Conservation (phyloP, 2,329 filamentous ascomycete genomes). For the Aspergillus candidus region DNA sequence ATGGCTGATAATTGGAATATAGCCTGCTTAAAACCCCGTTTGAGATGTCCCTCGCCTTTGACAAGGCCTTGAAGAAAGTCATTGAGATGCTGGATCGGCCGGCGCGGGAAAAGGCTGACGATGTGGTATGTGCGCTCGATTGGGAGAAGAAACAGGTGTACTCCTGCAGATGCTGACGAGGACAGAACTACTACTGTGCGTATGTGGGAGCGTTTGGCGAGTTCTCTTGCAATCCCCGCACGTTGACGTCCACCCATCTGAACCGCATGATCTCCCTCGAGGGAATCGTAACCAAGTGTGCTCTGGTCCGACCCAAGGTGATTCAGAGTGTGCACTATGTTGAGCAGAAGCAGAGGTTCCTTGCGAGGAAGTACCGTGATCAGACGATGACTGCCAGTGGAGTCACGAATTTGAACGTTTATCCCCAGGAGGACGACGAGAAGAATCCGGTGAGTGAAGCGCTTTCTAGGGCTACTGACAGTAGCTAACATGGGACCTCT, state of each 20-base stretch:
- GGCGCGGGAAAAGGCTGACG: constrained; percentile 67
- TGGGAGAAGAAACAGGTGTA: no score
- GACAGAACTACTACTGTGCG: constrained; percentile 76
- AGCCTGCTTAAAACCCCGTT: constrained; percentile 76
- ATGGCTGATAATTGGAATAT: constrained; percentile 12
- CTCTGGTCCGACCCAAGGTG: constrained; percentile 92
- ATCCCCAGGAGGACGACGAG: constrained; percentile 87
- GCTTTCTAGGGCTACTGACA: neutral
- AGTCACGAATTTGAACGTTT: constrained; percentile 82
- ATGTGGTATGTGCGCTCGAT: constrained; percentile 50
- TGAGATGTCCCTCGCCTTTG: constrained; percentile 81
- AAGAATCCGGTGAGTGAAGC: constrained; percentile 62
- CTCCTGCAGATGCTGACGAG: no score
- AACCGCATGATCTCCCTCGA: constrained; percentile 97
- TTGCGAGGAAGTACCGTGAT: constrained; percentile 85
- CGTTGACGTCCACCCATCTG: constrained; percentile 77
- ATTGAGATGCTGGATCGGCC: constrained; percentile 73
- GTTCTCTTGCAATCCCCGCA: constrained; percentile 89
- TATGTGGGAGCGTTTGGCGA: constrained; percentile 94
- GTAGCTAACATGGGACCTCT: constrained; percentile 7
- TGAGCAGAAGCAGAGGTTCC: constrained; percentile 77
- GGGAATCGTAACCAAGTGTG: constrained; percentile 95
- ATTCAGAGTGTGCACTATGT: constrained; percentile 97
- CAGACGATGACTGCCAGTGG: constrained; percentile 93
- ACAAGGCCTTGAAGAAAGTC: constrained; percentile 82